phyloP scores from a whole-genome alignment of 2,329 filamentous ascomycete species.

The Aspergillus chevalieri region DNA sequence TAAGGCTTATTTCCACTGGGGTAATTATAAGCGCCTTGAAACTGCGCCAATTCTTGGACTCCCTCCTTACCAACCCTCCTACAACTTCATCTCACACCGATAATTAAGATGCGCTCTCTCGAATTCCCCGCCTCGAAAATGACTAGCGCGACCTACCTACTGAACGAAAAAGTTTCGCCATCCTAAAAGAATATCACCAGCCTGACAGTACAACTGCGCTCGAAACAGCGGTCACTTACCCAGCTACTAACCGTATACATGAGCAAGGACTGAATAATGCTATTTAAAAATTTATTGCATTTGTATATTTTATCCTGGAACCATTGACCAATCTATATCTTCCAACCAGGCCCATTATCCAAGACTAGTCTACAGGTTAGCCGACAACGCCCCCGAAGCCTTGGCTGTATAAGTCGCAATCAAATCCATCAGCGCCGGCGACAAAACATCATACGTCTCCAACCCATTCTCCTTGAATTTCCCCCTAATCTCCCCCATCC shows the following conservation, averaged over 20 bases:
- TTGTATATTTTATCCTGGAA: too few relatives aligned
- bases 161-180: neutral
- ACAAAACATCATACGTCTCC: conserved; percentile 58
- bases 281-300: too few relatives aligned
- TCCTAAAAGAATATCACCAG: neutral
- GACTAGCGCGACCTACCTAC: neutral
- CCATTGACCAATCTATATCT: neutral
- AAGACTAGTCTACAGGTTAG: conserved; percentile 16
- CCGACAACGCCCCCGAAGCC: conserved; percentile 31
- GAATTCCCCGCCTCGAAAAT: neutral
- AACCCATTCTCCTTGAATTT: conserved; percentile 52
- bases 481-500: conserved; percentile 50
- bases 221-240: neutral
- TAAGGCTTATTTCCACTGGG: neutral
- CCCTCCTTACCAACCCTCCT: neutral
- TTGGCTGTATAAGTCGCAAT: conserved; percentile 52
- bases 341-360: neutral
- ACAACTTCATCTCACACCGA: neutral
- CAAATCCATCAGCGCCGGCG: conserved; percentile 58
- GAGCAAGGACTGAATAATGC: too few relatives aligned
- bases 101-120: neutral
- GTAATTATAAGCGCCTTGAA: neutral
- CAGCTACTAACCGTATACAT: too few relatives aligned
- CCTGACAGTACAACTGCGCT: neutral
- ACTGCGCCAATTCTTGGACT: neutral